A percentile compares a stretch with the other conserved stretches of the same genome.
Evolutionary conservation across 179 eudicot species (phyloP).

Genomic region (Beta corolliflora): DNA sequence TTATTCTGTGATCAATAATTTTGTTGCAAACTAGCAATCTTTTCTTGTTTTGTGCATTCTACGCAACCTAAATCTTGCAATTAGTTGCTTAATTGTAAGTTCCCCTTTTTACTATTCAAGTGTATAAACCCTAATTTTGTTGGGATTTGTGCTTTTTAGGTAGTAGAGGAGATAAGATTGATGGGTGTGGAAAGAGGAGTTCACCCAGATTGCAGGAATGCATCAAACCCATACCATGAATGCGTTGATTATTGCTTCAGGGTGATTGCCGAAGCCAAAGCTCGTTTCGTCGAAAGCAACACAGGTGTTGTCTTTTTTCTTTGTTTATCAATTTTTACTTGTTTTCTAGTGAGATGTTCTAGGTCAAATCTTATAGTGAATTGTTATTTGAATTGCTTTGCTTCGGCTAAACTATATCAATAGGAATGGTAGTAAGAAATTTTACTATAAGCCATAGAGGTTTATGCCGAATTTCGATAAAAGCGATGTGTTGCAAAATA

Average conservation of each 20-base stretch:
- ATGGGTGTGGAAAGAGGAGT: conserved; percentile 63
- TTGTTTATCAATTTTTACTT: neutral
- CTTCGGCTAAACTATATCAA: too few species aligned
- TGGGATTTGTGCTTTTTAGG: neutral
- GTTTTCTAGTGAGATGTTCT: neutral
- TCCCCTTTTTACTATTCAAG: neutral
- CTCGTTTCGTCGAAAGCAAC: conserved; percentile 25
- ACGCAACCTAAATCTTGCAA: neutral
- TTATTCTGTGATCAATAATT: neutral
- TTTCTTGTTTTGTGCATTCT: neutral
- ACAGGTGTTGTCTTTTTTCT: neutral
- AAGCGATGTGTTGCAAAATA: neutral
- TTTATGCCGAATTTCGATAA: neutral
- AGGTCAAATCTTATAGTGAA: neutral
- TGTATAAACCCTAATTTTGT: conserved; percentile 16
- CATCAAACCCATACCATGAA: conserved; percentile 81
- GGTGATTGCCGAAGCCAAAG: conserved; percentile 73
- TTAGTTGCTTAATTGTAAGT: neutral
- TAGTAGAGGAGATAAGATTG: neutral
- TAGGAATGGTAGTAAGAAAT: neutral
- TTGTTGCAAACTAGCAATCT: neutral
- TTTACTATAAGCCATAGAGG: too few species aligned
- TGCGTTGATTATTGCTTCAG: conserved; percentile 87
- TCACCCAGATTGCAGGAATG: conserved; percentile 90
- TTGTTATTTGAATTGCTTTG: too few species aligned